Evolutionary conservation across 768 basidiomycete species (phyloP).

Genomic region (Boletus vermiculosoides): DNA sequence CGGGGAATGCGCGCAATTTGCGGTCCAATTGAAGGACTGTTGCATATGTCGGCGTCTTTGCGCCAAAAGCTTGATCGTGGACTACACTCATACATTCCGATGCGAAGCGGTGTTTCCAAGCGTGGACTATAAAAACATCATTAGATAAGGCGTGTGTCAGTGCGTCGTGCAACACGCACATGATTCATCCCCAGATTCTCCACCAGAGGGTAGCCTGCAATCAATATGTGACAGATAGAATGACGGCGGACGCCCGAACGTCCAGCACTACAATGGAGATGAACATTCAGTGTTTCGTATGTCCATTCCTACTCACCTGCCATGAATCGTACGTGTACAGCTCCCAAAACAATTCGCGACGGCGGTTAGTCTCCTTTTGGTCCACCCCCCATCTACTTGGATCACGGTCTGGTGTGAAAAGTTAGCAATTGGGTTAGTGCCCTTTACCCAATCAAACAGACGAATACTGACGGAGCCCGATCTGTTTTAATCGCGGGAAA

Average conservation of each 20-base stretch:
- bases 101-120: constrained; percentile 69
- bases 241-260: constrained; percentile 68
- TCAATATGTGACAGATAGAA: constrained; percentile 68
- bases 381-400: constrained; percentile 66
- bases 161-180: constrained; percentile 42
- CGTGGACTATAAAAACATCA: constrained; percentile 43
- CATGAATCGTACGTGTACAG: constrained; percentile 38
- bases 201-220: constrained; percentile 56
- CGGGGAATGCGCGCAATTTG: constrained; percentile 65
- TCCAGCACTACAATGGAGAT: constrained; percentile 52
- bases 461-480: constrained; percentile 60
- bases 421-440: constrained; percentile 5
- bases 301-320: constrained; percentile 25
- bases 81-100: constrained; percentile 68
- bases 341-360: constrained; percentile 73
- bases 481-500: constrained; percentile 38
- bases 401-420: constrained; percentile 54
- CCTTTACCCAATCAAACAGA: not conserved
- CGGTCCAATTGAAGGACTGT: constrained; percentile 67
- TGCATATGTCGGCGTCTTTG: constrained; percentile 65
- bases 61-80: constrained; percentile 71
- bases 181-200: constrained; percentile 51
- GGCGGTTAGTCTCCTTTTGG: constrained; percentile 52
- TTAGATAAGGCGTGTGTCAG: constrained; percentile 3
- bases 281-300: constrained; percentile 15